Evolutionary conservation across 2,329 filamentous ascomycete species (phyloP).

Genomic region (Ampelomyces quisqualis): DNA sequence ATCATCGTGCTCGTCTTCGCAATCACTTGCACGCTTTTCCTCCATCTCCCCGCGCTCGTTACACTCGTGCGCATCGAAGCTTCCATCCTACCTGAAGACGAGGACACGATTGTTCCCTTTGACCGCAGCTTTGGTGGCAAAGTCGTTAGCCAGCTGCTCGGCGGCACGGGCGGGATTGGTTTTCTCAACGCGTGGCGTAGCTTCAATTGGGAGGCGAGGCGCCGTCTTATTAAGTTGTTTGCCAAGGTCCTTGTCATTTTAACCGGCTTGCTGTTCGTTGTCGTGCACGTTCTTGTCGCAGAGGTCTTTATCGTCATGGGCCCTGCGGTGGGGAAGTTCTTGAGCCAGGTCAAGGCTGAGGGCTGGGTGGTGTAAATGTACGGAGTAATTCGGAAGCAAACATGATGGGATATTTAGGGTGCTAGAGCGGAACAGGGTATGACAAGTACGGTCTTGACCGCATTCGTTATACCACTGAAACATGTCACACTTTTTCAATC

Average conservation of each 20-base stretch:
- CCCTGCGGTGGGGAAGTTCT: slow-evolving; percentile 22
- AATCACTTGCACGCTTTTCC: slow-evolving; percentile 60
- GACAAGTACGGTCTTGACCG: too few relatives aligned
- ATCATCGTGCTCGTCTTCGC: slow-evolving; percentile 41
- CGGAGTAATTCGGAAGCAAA: too few relatives aligned
- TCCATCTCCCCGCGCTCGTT: slow-evolving; percentile 77
- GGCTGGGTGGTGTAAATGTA: too few relatives aligned
- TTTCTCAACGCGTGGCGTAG: slow-evolving; percentile 76
- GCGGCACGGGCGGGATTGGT: slow-evolving; percentile 68
- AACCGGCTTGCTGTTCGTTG: slow-evolving; percentile 50
- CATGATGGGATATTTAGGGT: too few relatives aligned
- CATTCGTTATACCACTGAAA: too few relatives aligned
- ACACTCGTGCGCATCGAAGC: slow-evolving; percentile 82
- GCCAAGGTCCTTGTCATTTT: slow-evolving; percentile 66
- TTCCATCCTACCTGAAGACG: slow-evolving; percentile 76
- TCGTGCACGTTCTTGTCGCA: slow-evolving; percentile 53
- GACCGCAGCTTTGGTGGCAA: slow-evolving; percentile 82
- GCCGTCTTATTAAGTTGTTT: slow-evolving; percentile 72
- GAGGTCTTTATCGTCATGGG: slow-evolving; percentile 56
- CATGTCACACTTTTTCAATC: too few relatives aligned
- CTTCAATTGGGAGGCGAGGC: slow-evolving; percentile 71
- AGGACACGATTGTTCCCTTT: slow-evolving; percentile 84
- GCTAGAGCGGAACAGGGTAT: too few relatives aligned
- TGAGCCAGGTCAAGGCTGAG: slow-evolving; percentile 21
- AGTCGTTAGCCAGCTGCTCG: slow-evolving; percentile 72